phyloP scores from a whole-genome alignment of 148 eudicot genomes.

The Polygonum maritimum region DNA sequence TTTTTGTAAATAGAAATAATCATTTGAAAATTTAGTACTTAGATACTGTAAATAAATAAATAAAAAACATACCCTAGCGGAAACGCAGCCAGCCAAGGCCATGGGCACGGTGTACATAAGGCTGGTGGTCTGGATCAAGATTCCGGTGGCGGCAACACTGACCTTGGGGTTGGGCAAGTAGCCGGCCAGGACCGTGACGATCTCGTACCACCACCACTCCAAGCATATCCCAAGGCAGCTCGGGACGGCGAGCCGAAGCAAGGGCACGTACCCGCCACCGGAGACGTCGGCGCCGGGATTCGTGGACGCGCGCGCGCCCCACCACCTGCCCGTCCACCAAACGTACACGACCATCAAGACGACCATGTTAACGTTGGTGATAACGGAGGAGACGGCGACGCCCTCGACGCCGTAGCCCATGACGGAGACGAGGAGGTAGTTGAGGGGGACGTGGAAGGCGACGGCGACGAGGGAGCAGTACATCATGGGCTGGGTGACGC shows the following conservation, averaged over 20 bases:
- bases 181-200: conserved; percentile 77
- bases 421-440: conserved; percentile 45
- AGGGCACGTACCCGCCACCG: conserved; percentile 34
- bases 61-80: conserved; percentile 56
- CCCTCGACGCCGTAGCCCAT: conserved; percentile 56
- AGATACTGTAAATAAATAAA: too few species aligned
- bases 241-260: conserved; percentile 61
- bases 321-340: conserved; percentile 34
- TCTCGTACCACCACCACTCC: conserved; percentile 99
- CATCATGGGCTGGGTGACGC: conserved; percentile 85
- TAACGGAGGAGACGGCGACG: conserved; percentile 67
- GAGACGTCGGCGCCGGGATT: conserved; percentile 10
- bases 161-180: conserved; percentile 57
- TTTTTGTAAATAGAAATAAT: too few species aligned
- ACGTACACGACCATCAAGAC: conserved; percentile 65
- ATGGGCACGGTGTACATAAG: conserved; percentile 90
- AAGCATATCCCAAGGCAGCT: conserved; percentile 80
- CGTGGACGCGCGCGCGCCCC: not conserved
- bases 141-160: conserved; percentile 82
- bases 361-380: conserved; percentile 74
- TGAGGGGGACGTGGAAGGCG: conserved; percentile 65
- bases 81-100: conserved; percentile 92
- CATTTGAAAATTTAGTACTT: too few species aligned
- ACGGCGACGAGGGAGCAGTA: conserved; percentile 69
- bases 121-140: conserved; percentile 78